Evolutionary conservation across 2,329 filamentous ascomycete species (phyloP), one percentile per base, ranked within the genome.

Genomic region (Cladophialophora yegresii): DNA sequence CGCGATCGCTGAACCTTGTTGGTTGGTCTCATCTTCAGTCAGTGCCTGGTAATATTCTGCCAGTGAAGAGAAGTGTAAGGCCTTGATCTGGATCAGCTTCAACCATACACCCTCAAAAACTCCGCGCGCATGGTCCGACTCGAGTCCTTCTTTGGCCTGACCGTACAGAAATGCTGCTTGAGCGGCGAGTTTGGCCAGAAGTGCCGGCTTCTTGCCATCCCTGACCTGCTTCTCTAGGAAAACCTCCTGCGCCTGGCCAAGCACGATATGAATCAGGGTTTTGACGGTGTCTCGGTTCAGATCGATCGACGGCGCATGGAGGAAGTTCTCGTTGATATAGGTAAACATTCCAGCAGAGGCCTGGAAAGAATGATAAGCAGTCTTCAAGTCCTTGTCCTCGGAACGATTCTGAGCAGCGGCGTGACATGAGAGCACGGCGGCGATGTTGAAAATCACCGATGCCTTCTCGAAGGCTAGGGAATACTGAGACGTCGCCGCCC

Each of bases 391-490:
- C 5, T 90, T 85, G 74, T 99, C 95, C 75, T 98, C 93, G 69
- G 90, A 90, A 56, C 95, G 88, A 71, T 95, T 93, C 79, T 99
- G 96, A 74, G 91, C 85, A 50, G 93, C 92, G 66, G 93, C 95
- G 83, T 99, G 92, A 74, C 93, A 97, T 60, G 93, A 98, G 22
- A 99, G 84, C 28, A 98, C 93, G 71, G 95, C 93, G 43, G 93
- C 96, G 71, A 99, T 99, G 78, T 99, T 99, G 84, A 99, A 99
- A 73, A 99, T 97, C 75, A 99, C 96, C 72, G 93, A 98, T 13
- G 95, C 95, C 76, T 99, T 99, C 77, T 99, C 95, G 76, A 96
- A 99, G 54, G 95, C 95, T 54, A 99, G 84, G 7, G 93, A 97
- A 80, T 96, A 97, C 77, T 99, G 95, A 3, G 93, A 88, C 4